These are phyloP conservation scores for Aethionema arabicum DNA, from an alignment of 345 rosid species.

Conservation along the genomic window DNA sequence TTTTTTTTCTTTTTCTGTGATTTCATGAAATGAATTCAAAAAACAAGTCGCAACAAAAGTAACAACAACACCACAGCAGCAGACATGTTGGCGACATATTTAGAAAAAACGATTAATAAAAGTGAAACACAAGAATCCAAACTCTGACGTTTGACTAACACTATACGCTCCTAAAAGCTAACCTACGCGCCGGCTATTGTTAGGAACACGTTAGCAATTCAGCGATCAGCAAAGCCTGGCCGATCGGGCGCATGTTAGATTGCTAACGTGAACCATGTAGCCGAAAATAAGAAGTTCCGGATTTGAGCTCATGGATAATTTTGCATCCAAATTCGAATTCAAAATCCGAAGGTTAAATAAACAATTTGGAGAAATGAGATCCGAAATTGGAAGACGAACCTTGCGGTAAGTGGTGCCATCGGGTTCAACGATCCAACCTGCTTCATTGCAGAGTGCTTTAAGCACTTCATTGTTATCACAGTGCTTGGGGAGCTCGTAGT, in stretches of 20 bases:
- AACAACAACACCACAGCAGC: no score
- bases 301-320: neutral
- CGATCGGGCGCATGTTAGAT: slow-evolving; percentile 2
- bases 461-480: slow-evolving; percentile 91
- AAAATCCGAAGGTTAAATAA: neutral
- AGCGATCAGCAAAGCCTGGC: neutral
- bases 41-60: no score
- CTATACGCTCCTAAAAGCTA: slow-evolving; percentile 18
- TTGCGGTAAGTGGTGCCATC: slow-evolving; percentile 91
- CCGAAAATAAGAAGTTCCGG: no score
- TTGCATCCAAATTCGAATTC: neutral
- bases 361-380: slow-evolving; percentile 25
- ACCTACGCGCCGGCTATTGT: slow-evolving; percentile 20
- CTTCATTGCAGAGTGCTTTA: slow-evolving; percentile 82
- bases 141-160: slow-evolving; percentile 23
- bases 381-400: slow-evolving; percentile 43
- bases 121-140: slow-evolving; percentile 13
- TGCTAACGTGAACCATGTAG: no score
- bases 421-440: slow-evolving; percentile 83
- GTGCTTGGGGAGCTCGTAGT: slow-evolving; percentile 87
- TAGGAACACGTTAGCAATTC: slow-evolving; percentile 24
- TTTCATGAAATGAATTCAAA: no score
- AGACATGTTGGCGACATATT: no score
- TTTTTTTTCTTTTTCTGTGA: neutral
- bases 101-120: slow-evolving; percentile 6